A percentile compares a stretch with the other conserved stretches of the same genome.
These are phyloP conservation scores for Russula earlei DNA, from an alignment of 768 basidiomycete species.

Conservation along the genomic window DNA sequence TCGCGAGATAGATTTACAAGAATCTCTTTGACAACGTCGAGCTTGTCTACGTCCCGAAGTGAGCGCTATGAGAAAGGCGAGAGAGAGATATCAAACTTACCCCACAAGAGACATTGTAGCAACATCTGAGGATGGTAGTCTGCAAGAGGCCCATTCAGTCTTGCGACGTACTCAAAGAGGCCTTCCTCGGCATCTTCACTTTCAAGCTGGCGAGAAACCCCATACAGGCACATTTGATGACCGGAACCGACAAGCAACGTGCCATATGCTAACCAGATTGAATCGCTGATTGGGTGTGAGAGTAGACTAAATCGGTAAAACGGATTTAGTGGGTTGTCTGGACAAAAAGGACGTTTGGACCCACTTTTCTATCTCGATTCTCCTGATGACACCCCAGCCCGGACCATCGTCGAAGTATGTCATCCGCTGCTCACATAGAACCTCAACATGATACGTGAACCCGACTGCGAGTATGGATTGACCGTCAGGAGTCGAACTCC, in stretches of 20 bases:
- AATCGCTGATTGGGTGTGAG: conserved; percentile 74
- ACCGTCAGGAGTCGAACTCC: conserved; percentile 84
- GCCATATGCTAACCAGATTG: conserved; percentile 84
- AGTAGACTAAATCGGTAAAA: conserved; percentile 32
- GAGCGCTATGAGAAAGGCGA: neutral
- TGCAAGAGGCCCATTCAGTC: conserved; percentile 75
- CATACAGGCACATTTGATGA: conserved; percentile 76
- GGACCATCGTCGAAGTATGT: conserved; percentile 80
- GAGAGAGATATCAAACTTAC: conserved; percentile 34
- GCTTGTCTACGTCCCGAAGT: conserved; percentile 47
- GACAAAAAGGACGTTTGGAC: conserved; percentile 20
- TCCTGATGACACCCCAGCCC: conserved; percentile 67
- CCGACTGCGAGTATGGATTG: conserved; percentile 91
- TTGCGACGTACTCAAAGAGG: conserved; percentile 75
- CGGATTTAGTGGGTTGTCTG: neutral
- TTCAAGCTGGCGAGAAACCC: conserved; percentile 32
- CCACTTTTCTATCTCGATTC: conserved; percentile 60
- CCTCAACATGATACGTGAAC: conserved; percentile 63
- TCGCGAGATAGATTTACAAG: conserved; percentile 54
- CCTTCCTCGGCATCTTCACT: conserved; percentile 31
- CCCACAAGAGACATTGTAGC: conserved; percentile 87
- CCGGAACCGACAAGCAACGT: conserved; percentile 74
- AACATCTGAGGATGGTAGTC: conserved; percentile 94
- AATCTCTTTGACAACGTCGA: conserved; percentile 76
- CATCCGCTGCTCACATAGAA: conserved; percentile 91